phyloP scores from a whole-genome alignment of 2,329 filamentous ascomycete genomes.

The Trichoderma oligosporum region DNA sequence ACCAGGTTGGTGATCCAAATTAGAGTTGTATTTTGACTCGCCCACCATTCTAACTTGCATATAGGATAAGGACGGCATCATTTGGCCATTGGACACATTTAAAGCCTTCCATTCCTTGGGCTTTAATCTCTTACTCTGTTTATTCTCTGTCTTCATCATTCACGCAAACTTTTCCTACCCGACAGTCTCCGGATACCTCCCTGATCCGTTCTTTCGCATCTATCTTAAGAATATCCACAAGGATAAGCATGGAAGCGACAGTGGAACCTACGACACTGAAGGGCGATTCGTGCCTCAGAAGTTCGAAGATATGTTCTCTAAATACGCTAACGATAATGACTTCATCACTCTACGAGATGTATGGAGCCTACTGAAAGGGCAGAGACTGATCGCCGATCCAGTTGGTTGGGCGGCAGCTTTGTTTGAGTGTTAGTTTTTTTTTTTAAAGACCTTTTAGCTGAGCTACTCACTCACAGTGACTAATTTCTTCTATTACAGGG shows the following conservation, averaged over 20 bases:
- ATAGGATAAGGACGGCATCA: conserved; percentile 37
- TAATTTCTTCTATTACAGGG: conserved; percentile 19
- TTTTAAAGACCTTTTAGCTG: no score
- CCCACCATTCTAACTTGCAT: conserved; percentile 4
- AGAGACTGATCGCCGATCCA: conserved; percentile 41
- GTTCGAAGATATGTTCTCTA: conserved; percentile 49
- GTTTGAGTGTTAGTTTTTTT: conserved; percentile 28
- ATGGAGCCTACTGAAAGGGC: conserved; percentile 35
- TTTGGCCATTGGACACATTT: conserved; percentile 40
- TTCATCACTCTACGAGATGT: conserved; percentile 38
- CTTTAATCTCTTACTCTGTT: conserved; percentile 38
- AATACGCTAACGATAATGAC: conserved; percentile 42
- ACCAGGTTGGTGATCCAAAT: neutral
- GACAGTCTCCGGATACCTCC: conserved; percentile 36
- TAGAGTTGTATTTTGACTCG: neutral
- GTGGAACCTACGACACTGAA: conserved; percentile 45
- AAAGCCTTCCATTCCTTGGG: conserved; percentile 39
- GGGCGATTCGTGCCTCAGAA: conserved; percentile 47
- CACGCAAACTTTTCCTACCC: conserved; percentile 45
- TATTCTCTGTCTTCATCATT: conserved; percentile 39
- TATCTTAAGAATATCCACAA: conserved; percentile 39
- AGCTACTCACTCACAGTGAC: neutral
- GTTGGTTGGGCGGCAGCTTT: conserved; percentile 33
- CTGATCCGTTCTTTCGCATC: conserved; percentile 38
- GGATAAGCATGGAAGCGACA: conserved; percentile 46